Percentiles rank a stretch among this genome's conserved stretches.
Evolutionary conservation across 768 basidiomycete genomes (phyloP).

Genomic region (Gyrodon lividus): DNA sequence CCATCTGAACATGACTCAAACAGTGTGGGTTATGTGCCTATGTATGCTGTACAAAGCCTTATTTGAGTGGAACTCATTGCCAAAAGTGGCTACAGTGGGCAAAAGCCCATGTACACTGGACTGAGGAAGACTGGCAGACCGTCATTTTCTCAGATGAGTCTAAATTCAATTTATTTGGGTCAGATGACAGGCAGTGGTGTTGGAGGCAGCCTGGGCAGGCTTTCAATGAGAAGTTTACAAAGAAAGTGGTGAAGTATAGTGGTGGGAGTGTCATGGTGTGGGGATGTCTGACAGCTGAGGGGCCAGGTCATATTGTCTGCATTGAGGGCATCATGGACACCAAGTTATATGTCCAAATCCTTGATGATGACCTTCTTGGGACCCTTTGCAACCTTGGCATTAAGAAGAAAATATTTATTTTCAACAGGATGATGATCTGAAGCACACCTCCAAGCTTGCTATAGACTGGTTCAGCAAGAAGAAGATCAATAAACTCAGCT

Average conservation of each 20-base stretch:
- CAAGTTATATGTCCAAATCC: slow-evolving; percentile 27
- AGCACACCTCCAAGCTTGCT: slow-evolving; percentile 32
- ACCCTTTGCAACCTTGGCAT: slow-evolving; percentile 23
- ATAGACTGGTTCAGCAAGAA: slow-evolving; percentile 32
- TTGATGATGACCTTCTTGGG: slow-evolving; percentile 29
- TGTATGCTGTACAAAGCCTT: slow-evolving; percentile 15
- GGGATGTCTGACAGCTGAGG: slow-evolving; percentile 32
- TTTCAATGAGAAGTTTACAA: slow-evolving; percentile 18
- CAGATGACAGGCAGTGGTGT: slow-evolving; percentile 33
- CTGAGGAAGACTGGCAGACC: slow-evolving; percentile 25
- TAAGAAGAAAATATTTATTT: slow-evolving; percentile 16
- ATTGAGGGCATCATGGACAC: slow-evolving; percentile 35
- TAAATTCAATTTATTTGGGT: slow-evolving; percentile 32
- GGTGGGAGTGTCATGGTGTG: slow-evolving; percentile 37
- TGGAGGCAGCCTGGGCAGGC: slow-evolving; percentile 29
- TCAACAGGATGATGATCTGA: slow-evolving; percentile 40
- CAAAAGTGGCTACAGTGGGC: slow-evolving; percentile 21
- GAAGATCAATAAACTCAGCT: slow-evolving; percentile 26
- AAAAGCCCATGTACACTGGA: slow-evolving; percentile 24
- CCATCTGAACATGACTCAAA: slow-evolving; percentile 11
- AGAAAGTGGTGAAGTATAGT: slow-evolving; percentile 36
- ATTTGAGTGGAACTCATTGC: slow-evolving; percentile 19
- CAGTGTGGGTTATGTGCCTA: slow-evolving; percentile 1
- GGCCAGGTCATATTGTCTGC: slow-evolving; percentile 27
- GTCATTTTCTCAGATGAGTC: slow-evolving; percentile 36